Evolutionary conservation across 169 alveolate species (phyloP).

Genomic region (Eimeria necatrix): DNA sequence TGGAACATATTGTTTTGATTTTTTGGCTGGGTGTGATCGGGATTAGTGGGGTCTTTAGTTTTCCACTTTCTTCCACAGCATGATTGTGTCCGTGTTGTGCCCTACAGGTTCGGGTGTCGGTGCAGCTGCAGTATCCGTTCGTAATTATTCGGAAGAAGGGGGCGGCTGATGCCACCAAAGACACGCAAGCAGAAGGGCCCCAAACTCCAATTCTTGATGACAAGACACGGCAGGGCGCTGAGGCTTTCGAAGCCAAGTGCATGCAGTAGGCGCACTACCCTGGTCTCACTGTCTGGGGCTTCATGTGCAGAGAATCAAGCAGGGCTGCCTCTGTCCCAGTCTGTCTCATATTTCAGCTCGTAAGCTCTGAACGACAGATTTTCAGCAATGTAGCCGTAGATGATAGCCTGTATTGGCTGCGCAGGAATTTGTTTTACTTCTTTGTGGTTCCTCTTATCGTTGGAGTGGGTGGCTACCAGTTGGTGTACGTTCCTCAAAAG

Average conservation of each 20-base stretch:
- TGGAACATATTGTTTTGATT: too few species aligned
- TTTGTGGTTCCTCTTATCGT: conserved; percentile 43
- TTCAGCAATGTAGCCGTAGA: neutral
- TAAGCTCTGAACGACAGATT: too few species aligned
- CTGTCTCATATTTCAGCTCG: too few species aligned
- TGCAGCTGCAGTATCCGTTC: neutral
- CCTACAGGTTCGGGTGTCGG: neutral
- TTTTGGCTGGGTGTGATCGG: too few species aligned
- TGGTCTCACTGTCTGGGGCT: too few species aligned
- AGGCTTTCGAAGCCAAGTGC: conserved; percentile 66
- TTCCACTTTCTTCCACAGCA: too few species aligned
- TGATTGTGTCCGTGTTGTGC: too few species aligned
- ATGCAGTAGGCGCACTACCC: conserved; percentile 57
- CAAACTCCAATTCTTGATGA: conserved; percentile 11
- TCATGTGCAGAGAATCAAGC: too few species aligned
- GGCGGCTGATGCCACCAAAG: neutral
- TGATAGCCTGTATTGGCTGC: neutral
- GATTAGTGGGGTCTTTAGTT: too few species aligned
- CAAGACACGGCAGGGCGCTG: conserved; percentile 16
- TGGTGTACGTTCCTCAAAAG: conserved; percentile 66
- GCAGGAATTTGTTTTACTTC: conserved; percentile 26
- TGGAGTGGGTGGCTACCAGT: conserved; percentile 67
- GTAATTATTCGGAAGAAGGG: neutral
- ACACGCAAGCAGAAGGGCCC: neutral
- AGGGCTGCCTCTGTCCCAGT: too few species aligned